Evolutionary conservation across 345 rosid species (phyloP).

Genomic region (Bruguiera parviflora): DNA sequence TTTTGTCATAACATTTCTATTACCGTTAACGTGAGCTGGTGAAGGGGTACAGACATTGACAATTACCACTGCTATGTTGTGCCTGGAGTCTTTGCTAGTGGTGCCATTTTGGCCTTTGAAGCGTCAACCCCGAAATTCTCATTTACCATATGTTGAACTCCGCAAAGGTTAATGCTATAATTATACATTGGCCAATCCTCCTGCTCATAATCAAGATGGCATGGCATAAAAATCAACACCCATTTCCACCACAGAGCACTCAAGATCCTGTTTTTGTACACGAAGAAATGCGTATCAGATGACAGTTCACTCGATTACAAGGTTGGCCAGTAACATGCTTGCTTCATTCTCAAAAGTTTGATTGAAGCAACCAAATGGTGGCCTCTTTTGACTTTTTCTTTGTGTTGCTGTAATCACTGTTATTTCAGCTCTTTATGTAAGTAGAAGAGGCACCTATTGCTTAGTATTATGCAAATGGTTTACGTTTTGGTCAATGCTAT

Average conservation of each 20-base stretch:
- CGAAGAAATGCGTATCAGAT: slow-evolving; percentile 54
- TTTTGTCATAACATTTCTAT: slow-evolving; percentile 63
- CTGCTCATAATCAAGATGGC: slow-evolving; percentile 37
- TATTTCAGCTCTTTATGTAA: no score
- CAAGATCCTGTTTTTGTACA: slow-evolving; percentile 71
- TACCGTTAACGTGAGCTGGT: slow-evolving; percentile 70
- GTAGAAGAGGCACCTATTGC: no score
- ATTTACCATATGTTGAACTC: slow-evolving; percentile 54
- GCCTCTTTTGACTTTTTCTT: no score
- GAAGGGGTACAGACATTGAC: slow-evolving; percentile 42
- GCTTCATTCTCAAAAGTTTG: no score
- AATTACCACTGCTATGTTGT: slow-evolving; percentile 39
- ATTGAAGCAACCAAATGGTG: no score
- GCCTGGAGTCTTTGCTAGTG: slow-evolving; percentile 78
- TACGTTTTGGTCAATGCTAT: no score
- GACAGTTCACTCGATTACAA: slow-evolving; percentile 42
- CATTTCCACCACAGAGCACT: slow-evolving; percentile 46
- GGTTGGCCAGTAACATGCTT: background rate
- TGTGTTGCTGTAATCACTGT: no score
- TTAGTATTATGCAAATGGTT: no score
- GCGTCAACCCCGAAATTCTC: slow-evolving; percentile 57
- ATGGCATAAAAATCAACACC: slow-evolving; percentile 82
- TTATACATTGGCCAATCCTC: slow-evolving; percentile 24
- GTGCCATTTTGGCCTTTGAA: slow-evolving; percentile 55
- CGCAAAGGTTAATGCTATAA: slow-evolving; percentile 30